phyloP scores from a whole-genome alignment of 2,329 filamentous ascomycete genomes.

The Amauroascus niger region DNA sequence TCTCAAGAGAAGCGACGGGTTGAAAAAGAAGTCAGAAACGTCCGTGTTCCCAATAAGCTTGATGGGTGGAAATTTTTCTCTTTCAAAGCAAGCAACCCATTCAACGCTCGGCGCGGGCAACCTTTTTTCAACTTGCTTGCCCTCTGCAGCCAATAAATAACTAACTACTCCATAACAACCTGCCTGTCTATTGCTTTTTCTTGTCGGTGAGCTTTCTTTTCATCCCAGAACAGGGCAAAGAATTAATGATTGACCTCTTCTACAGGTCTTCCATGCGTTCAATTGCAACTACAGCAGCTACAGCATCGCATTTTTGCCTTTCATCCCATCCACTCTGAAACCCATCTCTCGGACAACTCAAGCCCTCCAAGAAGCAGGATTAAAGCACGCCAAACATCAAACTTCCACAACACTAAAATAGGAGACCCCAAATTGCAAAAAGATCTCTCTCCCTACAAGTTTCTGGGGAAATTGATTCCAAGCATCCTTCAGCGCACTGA shows the following conservation, averaged over 20 bases:
- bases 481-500: too few species aligned
- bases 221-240: too few species aligned
- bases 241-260: too few species aligned
- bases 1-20: not conserved
- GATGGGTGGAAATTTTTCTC: slow-evolving; percentile 9
- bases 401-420: too few species aligned
- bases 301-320: not conserved
- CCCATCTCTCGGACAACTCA: not conserved
- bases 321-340: not conserved
- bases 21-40: not conserved
- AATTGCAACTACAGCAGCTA: not conserved
- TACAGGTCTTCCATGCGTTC: too few species aligned
- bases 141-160: not conserved
- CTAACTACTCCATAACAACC: too few species aligned
- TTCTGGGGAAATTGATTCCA: too few species aligned
- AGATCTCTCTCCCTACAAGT: too few species aligned
- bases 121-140: not conserved
- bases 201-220: too few species aligned
- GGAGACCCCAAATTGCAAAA: too few species aligned
- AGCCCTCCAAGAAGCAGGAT: too few species aligned
- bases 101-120: slow-evolving; percentile 9
- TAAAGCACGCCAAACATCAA: too few species aligned
- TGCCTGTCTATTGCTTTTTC: not conserved
- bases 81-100: slow-evolving; percentile 6
- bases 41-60: not conserved